Base-by-base conservation (phyloP, 768 basidiomycete species). In the Kwoniella mangroviensis region DNA sequence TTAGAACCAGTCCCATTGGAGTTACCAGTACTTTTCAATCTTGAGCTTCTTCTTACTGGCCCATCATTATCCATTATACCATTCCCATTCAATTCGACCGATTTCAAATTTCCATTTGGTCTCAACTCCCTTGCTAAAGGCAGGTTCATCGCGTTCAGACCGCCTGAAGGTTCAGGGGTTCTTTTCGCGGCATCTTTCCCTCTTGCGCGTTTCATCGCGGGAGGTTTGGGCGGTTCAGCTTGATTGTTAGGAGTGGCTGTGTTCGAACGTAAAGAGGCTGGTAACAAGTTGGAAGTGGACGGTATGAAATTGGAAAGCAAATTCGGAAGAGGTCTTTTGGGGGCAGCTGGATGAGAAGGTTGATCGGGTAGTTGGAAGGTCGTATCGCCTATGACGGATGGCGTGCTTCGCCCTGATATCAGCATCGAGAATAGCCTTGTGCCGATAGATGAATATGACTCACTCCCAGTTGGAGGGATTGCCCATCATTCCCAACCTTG, bases 191-290 rank as follows among this genome's bases (percentile, higher is more conserved):
- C 69, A 21, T 57, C 64, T 54, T 58, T 62, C 28, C 70, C 78
- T 63, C 78, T 58, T 43, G 78, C 73, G 24, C 78, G 69, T 55
- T 79, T 79, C 78, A 79, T 75, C 2, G 75, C 78, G 15, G 78
- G 78, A 11, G 71, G 71, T 62, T 73, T 74, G 13, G 67, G 49
- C 13, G 74, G 63, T 19, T 53, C 62, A 4, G 63, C 63, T 12
- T 65, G 52, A 41, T 65, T 67, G 22, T 68, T 40, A 15, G 71
- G 68, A 17, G 74, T 75, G 13, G 71, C 63, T 42, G 68, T 53
- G 34, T 65, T 64, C 1, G 73, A 52, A 45, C 77, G 72, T 21
- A 78, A 61, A 15, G 71, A 71, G 1, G 70, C 49, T n/a, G 76
- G 76, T 45, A 78, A 22, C 2, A 73, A 62, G 51, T 58, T 63